Evolutionary conservation across 768 basidiomycete species (phyloP).

Genomic region (Pleurotus pulmonarius): DNA sequence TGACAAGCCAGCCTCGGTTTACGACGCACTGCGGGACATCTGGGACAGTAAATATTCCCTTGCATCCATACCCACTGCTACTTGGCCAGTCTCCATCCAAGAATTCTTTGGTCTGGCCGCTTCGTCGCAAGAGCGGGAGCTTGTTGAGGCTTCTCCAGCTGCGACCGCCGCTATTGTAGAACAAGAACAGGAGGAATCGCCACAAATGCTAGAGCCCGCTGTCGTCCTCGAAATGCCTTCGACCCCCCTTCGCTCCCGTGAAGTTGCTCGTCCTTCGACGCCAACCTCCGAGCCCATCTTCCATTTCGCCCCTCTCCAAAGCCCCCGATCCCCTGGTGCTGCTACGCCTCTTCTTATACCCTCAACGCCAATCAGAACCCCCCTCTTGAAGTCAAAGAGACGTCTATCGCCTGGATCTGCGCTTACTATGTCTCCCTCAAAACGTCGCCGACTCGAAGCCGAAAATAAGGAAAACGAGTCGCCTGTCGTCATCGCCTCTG

Average conservation of each 20-base stretch:
- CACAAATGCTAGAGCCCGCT: neutral
- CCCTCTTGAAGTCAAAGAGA: slow-evolving; percentile 6
- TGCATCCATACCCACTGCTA: slow-evolving; percentile 35
- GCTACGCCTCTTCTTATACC: slow-evolving; percentile 12
- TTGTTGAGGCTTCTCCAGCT: slow-evolving; percentile 17
- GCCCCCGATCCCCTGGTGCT: slow-evolving; percentile 18
- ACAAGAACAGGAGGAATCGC: neutral
- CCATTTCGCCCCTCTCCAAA: slow-evolving; percentile 19
- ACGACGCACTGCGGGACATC: slow-evolving; percentile 56
- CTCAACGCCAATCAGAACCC: slow-evolving; percentile 28
- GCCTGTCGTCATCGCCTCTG: slow-evolving; percentile 32
- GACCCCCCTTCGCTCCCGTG: slow-evolving; percentile 10
- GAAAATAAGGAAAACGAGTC: slow-evolving; percentile 62
- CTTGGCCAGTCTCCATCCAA: slow-evolving; percentile 51
- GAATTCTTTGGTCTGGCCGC: slow-evolving; percentile 13
- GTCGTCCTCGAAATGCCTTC: neutral
- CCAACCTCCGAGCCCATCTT: slow-evolving; percentile 17
- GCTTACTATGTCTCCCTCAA: slow-evolving; percentile 22
- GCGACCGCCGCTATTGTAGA: slow-evolving; percentile 14
- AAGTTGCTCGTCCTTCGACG: neutral
- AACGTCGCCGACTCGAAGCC: slow-evolving; percentile 30
- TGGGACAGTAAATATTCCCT: slow-evolving; percentile 51
- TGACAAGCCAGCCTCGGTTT: slow-evolving; percentile 39
- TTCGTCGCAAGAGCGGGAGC: slow-evolving; percentile 10
- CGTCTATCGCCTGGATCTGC: slow-evolving; percentile 15